Conservation (phyloP, 1,139 yeast genomes). For the Pichia kudriavzevii region DNA sequence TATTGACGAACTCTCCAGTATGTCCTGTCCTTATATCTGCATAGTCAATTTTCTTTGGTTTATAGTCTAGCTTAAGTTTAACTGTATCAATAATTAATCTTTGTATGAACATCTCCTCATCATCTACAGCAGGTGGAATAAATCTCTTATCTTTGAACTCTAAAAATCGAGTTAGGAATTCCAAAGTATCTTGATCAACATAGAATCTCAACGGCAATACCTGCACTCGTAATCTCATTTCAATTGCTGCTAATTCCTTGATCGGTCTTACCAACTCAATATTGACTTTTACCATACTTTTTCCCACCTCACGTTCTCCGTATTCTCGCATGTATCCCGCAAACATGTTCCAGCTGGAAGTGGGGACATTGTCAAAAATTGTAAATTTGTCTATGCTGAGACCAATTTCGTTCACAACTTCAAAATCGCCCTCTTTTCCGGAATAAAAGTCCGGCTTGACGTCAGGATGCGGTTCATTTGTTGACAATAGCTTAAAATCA, state of each 20-base stretch:
- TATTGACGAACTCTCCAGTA: conserved; percentile 77
- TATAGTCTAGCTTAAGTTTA: conserved; percentile 72
- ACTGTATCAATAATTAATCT: conserved; percentile 58
- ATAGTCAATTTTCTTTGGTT: conserved; percentile 83
- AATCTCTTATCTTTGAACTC: conserved; percentile 74
- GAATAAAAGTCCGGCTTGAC: conserved; percentile 20
- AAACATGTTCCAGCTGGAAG: conserved; percentile 90
- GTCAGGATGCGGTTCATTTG: conserved; percentile 34
- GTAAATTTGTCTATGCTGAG: conserved; percentile 46
- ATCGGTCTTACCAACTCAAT: conserved; percentile 62
- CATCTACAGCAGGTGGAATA: conserved; percentile 46
- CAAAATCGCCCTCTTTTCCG: conserved; percentile 32
- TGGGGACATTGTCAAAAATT: conserved; percentile 69
- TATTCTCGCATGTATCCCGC: conserved; percentile 59
- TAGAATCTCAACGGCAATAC: conserved; percentile 73
- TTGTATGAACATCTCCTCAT: conserved; percentile 63
- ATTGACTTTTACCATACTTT: conserved; percentile 51
- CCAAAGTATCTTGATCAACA: conserved; percentile 90
- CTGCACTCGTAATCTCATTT: conserved; percentile 47
- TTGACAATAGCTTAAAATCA: conserved; percentile 38
- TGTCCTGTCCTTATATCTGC: conserved; percentile 80
- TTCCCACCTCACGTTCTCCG: conserved; percentile 65
- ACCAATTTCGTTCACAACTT: conserved; percentile 40
- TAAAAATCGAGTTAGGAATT: conserved; percentile 70
- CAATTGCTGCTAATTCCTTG: conserved; percentile 58